Evolutionary conservation across 2,329 filamentous ascomycete genomes (phyloP), one percentile per base, ranked within the genome.

Genomic region (Epichloe typhina): DNA sequence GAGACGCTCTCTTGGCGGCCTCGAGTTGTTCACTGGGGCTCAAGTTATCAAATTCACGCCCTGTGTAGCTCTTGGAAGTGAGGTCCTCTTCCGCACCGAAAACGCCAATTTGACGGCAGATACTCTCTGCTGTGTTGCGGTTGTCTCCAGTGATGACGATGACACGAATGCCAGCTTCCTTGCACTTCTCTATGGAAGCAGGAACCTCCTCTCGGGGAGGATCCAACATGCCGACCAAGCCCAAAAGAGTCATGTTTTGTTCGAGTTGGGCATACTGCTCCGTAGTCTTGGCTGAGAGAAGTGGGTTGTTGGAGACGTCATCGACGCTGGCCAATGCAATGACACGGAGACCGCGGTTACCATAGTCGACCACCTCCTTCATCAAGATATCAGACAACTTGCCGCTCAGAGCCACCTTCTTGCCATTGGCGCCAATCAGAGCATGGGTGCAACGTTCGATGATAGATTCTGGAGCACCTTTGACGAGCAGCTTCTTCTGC

Each of bases 141-240:
- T 95, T 98, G 71, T 98, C 93, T 62, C 93, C 93, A 50, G 93
- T 98, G 68, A 98, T 96, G 57, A 98, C 93, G 59, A 98, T 88
- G 47, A 98, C 88, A 54, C 93, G 86, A 61, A 98, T 97, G 59
- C 93, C 93, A 58, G 93, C 93, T 55, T 88, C 83, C 67, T 84
- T 87, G 71, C 93, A 98, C 67, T 95, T 86, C 63, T 76, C 76
- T 60, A 98, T 94, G 46, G 93, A 93, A 47, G 73, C 77, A 49
- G 86, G 79, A 11, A 97, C 93, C 71, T 98, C 93, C 46, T 88
- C 86, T 38, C 93, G 88, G 61, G 93, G 93, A 60, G 93, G 93
- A 66, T 98, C 93, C 63, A 96, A 77, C 93, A 98, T 98, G 60
- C 86, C 89, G 58, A 95, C 86, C 50, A 98, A 81, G 56, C 93